Conservation (phyloP, 805 yeast species). For the Alloascoidea africana region DNA sequence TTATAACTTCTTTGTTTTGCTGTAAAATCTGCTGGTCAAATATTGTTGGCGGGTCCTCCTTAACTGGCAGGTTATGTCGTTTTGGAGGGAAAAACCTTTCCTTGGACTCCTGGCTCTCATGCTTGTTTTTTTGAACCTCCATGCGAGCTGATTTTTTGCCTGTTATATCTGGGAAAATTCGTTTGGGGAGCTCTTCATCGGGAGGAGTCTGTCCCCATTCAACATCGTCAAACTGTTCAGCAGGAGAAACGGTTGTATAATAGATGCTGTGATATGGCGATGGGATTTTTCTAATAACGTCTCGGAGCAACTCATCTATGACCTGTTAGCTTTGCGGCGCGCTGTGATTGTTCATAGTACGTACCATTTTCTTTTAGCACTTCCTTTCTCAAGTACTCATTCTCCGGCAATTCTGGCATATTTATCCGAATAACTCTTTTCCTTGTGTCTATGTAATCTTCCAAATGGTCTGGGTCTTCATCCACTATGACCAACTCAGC, state of each 20-base stretch:
- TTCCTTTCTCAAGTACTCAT: constrained; percentile 16
- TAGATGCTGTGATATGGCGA: constrained; percentile 56
- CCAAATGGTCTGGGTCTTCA: constrained; percentile 25
- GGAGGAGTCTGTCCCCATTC: neutral
- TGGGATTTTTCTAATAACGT: constrained; percentile 52
- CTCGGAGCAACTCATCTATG: constrained; percentile 33
- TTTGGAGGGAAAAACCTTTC: neutral
- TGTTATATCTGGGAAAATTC: neutral
- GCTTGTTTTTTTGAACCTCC: constrained; percentile 5
- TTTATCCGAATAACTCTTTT: constrained; percentile 42
- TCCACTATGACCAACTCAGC: constrained; percentile 25
- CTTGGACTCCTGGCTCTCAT: neutral
- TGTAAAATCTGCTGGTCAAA: neutral
- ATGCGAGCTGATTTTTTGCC: neutral
- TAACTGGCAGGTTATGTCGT: neutral
- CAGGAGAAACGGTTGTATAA: constrained; percentile 26
- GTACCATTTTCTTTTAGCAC: constrained; percentile 25
- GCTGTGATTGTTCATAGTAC: no score
- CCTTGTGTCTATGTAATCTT: constrained; percentile 42
- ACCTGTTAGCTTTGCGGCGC: no score
- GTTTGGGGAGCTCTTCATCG: neutral
- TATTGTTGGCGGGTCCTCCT: neutral
- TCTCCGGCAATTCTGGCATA: constrained; percentile 30
- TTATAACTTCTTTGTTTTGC: neutral
- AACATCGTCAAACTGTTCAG: neutral